Evolutionary conservation across 2,329 filamentous ascomycete genomes (phyloP).

Genomic region (Stagonosporopsis rhizophila): DNA sequence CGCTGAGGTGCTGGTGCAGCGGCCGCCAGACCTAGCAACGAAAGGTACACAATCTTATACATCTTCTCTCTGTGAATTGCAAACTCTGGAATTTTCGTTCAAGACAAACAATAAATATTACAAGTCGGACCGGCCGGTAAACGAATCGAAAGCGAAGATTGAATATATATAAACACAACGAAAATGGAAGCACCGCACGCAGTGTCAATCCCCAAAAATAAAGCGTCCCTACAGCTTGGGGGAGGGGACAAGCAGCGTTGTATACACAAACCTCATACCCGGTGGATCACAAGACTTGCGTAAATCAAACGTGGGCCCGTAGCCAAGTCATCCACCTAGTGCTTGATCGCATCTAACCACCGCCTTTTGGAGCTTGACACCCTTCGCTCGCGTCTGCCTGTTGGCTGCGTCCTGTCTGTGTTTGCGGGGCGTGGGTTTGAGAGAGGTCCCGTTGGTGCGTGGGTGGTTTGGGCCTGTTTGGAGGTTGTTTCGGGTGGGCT

Average conservation of each 20-base stretch:
- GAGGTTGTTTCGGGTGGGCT: constrained; percentile 36
- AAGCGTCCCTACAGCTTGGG: no score
- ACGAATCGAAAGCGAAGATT: background rate
- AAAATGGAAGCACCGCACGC: background rate
- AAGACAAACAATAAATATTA: background rate
- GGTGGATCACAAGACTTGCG: constrained; percentile 1
- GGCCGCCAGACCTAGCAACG: constrained; percentile 30
- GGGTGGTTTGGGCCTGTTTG: constrained; percentile 33
- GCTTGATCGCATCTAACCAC: constrained; percentile 20
- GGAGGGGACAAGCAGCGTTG: background rate
- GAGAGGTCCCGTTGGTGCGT: constrained; percentile 30
- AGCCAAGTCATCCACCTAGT: constrained; percentile 15
- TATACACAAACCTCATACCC: constrained; percentile 4
- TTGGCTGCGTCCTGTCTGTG: background rate
- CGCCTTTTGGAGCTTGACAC: constrained; percentile 26
- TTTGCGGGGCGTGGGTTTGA: constrained; percentile 29
- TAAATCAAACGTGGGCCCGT: constrained; percentile 17
- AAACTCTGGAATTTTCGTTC: no score
- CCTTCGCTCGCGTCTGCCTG: background rate
- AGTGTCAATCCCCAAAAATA: background rate
- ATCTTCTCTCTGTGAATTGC: constrained; percentile 11
- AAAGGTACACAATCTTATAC: constrained; percentile 27
- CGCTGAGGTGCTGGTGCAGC: constrained; percentile 34
- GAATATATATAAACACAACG: background rate
- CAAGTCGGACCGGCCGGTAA: constrained; percentile 38